Evolutionary conservation across 1,284 basidiomycete genomes (phyloP).

Genomic region (Sanghuangporus sanghuang): DNA sequence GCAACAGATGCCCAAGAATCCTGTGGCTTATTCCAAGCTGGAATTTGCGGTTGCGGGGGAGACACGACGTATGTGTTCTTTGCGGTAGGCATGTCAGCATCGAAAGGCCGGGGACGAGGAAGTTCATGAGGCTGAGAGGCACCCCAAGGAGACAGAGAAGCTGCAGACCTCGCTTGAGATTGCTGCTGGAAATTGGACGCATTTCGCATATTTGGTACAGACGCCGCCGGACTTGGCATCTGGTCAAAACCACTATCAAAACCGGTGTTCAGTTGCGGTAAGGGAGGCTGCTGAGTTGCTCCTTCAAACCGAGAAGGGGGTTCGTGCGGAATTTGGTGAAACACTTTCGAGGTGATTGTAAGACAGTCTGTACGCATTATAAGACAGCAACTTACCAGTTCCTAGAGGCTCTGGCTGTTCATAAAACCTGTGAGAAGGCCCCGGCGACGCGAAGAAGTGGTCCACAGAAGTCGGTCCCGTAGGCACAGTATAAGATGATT

Average conservation of each 20-base stretch:
- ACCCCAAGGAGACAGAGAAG: conserved; percentile 13
- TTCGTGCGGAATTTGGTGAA: not conserved
- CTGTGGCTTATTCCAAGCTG: conserved; percentile 1
- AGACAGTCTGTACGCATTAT: not conserved
- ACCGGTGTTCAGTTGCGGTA: conserved; percentile 2
- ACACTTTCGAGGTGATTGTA: not conserved
- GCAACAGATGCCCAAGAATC: conserved; percentile 6
- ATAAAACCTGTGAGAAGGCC: conserved; percentile 3
- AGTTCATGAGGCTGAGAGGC: not conserved
- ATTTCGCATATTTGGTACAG: not conserved
- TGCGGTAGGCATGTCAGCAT: conserved; percentile 11
- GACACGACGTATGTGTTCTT: conserved; percentile 8
- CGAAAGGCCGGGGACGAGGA: conserved; percentile 13
- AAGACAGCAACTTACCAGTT: not conserved
- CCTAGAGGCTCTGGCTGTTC: not conserved
- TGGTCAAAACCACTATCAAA: conserved; percentile 9
- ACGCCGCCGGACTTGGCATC: conserved; percentile 1
- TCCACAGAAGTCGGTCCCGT: not conserved
- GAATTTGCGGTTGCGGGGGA: not conserved
- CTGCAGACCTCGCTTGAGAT: not conserved
- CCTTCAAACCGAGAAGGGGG: not conserved
- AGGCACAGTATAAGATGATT: conserved; percentile 1
- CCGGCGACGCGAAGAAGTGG: conserved; percentile 2
- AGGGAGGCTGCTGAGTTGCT: conserved; percentile 1
- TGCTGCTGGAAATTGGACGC: not conserved